Base-by-base conservation (phyloP, 345 rosid species). In the Rhizophora apiculata region DNA sequence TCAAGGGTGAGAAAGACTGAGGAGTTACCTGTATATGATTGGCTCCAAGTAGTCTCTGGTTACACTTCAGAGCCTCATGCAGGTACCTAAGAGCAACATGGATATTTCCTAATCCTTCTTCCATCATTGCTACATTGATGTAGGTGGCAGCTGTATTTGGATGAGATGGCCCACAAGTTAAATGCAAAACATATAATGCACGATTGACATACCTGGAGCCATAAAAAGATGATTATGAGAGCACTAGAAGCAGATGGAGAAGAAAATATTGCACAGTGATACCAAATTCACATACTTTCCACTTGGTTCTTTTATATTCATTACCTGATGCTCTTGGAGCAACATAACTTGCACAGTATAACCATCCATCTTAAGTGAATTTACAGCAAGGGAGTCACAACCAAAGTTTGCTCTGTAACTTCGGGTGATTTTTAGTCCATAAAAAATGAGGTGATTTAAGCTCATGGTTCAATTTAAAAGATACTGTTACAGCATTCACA, bases 121-220 rank as follows among this genome's bases (percentile, higher is more conserved):
- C 81, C 81, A 77, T 77, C 81, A 77, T 77, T 30, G 81, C 81
- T 39, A 77, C 77, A 54, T 77, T 77, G 66, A 77, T 77, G 65
- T 77, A 77, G 21, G 81, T 77, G 62, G 81, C 81, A 60, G 81
- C 81, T 15, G 81, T 77, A 43, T 77, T 77, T 31, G 81, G 81
- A 69, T 77, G 81, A 64, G 81, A 77, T 64, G 81, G 73, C 32
- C 81, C 81, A 54, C 81, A 77, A 22, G 77, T 77, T 68, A 77
- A 61, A 70, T 77, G 81, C 70, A 77, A 65, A 39, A 77, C 74
- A 68, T 77, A 77, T 37, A 77, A 31, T 11, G 81, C 81, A n/a
- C 81, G 81, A 51, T 72, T 77, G 59, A 77, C 81, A 68, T 77
- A 77, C 76, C 81, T 77, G 65, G 49, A 68, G 69, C 19, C 59